A percentile compares a stretch with the other conserved stretches of the same genome.
Evolutionary conservation across 106 monocot genomes (phyloP).

Genomic region (Ottelia alismoides): DNA sequence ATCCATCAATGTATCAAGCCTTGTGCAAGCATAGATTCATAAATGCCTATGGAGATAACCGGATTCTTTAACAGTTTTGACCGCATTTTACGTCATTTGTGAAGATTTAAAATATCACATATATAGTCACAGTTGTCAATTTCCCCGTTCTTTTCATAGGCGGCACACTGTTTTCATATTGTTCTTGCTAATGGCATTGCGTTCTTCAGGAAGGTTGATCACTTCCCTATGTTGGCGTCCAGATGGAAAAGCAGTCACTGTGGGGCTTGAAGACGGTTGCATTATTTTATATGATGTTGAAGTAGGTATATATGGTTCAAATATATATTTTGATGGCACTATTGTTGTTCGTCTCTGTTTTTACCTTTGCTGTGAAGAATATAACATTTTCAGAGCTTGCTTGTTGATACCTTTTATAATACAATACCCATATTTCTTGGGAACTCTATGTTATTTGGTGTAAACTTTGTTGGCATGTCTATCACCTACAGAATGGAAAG

Average conservation of each 20-base stretch:
- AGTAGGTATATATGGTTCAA: slow-evolving; percentile 25
- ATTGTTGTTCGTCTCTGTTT: neutral
- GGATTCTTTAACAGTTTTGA: too few relatives aligned
- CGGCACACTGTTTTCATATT: neutral
- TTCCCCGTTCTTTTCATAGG: neutral
- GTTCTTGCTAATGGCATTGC: neutral
- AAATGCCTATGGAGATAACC: too few relatives aligned
- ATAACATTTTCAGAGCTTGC: too few relatives aligned
- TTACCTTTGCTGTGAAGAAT: neutral
- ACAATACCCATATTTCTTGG: neutral
- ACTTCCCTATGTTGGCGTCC: slow-evolving; percentile 97
- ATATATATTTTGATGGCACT: neutral
- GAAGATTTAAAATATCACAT: too few relatives aligned
- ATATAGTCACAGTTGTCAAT: too few relatives aligned
- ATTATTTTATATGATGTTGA: slow-evolving; percentile 91
- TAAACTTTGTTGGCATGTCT: neutral
- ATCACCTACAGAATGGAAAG: slow-evolving; percentile 66
- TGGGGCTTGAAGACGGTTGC: slow-evolving; percentile 93
- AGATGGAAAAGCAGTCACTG: slow-evolving; percentile 82
- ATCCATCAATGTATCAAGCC: too few relatives aligned
- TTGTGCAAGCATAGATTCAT: too few relatives aligned
- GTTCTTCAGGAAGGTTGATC: slow-evolving; percentile 45
- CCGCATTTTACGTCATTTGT: too few relatives aligned
- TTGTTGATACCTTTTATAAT: neutral
- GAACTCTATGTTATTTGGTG: too few relatives aligned